Conservation (phyloP, 1,284 basidiomycete genomes). For the Ganoderma leucocontextum region DNA sequence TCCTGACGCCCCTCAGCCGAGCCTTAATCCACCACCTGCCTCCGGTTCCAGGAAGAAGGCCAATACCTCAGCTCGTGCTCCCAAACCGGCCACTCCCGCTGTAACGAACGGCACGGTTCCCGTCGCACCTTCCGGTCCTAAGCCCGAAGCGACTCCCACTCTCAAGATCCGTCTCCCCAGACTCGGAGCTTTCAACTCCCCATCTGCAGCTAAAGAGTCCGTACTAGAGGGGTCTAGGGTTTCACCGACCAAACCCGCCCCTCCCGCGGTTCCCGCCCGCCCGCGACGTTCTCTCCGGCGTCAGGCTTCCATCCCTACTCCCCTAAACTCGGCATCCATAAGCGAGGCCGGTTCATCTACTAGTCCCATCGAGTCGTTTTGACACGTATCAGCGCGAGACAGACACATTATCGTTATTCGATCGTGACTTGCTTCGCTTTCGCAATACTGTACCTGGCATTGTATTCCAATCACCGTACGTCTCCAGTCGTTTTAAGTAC, state of each 20-base stretch:
- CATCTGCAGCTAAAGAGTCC: slow-evolving; percentile 20
- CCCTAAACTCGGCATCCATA: slow-evolving; percentile 31
- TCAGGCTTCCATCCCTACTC: slow-evolving; percentile 30
- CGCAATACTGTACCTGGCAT: slow-evolving; percentile 27
- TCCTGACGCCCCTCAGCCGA: slow-evolving; percentile 11
- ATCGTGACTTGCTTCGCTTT: slow-evolving; percentile 28
- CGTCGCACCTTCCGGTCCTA: slow-evolving; percentile 16
- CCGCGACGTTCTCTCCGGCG: slow-evolving; percentile 32
- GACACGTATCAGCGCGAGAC: slow-evolving; percentile 18
- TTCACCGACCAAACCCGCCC: slow-evolving; percentile 20
- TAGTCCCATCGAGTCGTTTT: slow-evolving; percentile 28
- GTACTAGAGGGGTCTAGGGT: slow-evolving; percentile 19
- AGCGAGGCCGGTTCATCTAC: slow-evolving; percentile 31
- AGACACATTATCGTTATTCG: slow-evolving; percentile 33
- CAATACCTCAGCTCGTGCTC: slow-evolving; percentile 17
- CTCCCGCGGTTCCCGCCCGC: slow-evolving; percentile 19
- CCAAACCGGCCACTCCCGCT: slow-evolving; percentile 28
- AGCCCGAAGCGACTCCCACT: slow-evolving; percentile 46
- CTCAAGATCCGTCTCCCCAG: slow-evolving; percentile 68
- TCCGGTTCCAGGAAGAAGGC: slow-evolving; percentile 23
- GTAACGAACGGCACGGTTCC: slow-evolving; percentile 17
- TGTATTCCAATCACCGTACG: slow-evolving; percentile 25
- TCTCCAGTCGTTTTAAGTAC: not conserved
- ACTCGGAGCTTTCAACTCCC: slow-evolving; percentile 42
- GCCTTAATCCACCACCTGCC: slow-evolving; percentile 6